phyloP scores from a whole-genome alignment of 2,329 filamentous ascomycete genomes.

The Spiromastix sp. region DNA sequence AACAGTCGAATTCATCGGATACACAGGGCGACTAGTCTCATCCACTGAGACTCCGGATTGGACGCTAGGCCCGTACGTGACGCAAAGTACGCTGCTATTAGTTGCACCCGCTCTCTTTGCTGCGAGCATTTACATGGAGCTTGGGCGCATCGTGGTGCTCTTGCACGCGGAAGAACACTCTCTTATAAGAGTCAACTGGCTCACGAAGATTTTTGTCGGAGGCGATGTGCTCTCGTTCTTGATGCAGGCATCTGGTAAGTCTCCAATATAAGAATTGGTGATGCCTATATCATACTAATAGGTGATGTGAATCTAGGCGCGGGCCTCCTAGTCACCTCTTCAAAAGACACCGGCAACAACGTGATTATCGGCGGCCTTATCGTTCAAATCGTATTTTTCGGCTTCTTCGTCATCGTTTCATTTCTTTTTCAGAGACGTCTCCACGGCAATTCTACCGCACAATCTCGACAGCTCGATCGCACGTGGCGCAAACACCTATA shows the following conservation, averaged over 20 bases:
- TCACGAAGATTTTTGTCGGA: slow-evolving; percentile 22
- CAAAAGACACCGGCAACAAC: slow-evolving; percentile 31
- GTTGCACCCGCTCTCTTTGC: slow-evolving; percentile 29
- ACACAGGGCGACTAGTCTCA: slow-evolving; percentile 6
- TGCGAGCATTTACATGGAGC: slow-evolving; percentile 24
- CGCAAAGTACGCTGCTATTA: slow-evolving; percentile 20
- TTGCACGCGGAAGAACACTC: slow-evolving; percentile 19
- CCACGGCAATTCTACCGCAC: not conserved
- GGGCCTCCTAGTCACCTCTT: slow-evolving; percentile 18
- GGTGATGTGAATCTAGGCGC: slow-evolving; percentile 30
- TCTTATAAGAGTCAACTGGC: slow-evolving; percentile 17
- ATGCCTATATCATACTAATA: slow-evolving; percentile 5
- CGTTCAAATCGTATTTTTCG: slow-evolving; percentile 42
- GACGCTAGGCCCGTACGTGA: slow-evolving; percentile 15
- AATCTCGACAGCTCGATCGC: not conserved
- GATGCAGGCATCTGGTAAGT: slow-evolving; percentile 12
- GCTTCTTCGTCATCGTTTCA: slow-evolving; percentile 34
- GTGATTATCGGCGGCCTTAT: slow-evolving; percentile 40
- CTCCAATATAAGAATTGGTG: not conserved
- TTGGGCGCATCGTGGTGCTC: slow-evolving; percentile 23
- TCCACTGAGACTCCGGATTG: slow-evolving; percentile 6
- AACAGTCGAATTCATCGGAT: slow-evolving; percentile 12
- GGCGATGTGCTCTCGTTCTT: slow-evolving; percentile 17
- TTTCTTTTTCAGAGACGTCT: slow-evolving; percentile 2
- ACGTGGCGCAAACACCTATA: slow-evolving; percentile 5